These are phyloP conservation scores for Podaxis sp. DNA, from an alignment of 768 basidiomycete species.

Conservation along the genomic window DNA sequence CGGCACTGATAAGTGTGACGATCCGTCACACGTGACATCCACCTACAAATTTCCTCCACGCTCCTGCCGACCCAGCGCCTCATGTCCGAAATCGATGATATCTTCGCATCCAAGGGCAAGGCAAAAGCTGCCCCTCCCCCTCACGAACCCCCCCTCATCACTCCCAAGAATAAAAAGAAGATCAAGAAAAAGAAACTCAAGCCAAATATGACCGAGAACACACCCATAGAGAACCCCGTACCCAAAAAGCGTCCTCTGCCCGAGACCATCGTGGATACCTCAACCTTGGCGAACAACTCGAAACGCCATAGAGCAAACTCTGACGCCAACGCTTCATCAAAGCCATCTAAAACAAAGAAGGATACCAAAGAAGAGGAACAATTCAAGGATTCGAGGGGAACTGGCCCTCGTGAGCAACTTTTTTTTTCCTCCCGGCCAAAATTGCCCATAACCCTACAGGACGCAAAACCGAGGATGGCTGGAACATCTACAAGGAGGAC, in stretches of 20 bases:
- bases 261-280: conserved; percentile 69
- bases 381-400: conserved; percentile 78
- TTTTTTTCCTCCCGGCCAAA: conserved; percentile 2
- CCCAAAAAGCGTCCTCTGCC: conserved; percentile 39
- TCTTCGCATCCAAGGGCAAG: conserved; percentile 63
- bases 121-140: conserved; percentile 20
- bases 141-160: conserved; percentile 27
- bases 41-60: background rate
- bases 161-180: conserved; percentile 40
- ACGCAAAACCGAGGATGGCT: conserved; percentile 79
- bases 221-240: conserved; percentile 15
- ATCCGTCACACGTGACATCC: conserved; percentile 16
- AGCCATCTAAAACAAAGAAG: conserved; percentile 21
- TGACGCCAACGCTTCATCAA: background rate
- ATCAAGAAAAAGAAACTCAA: conserved; percentile 37
- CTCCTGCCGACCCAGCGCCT: conserved; percentile 12
- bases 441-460: conserved; percentile 41
- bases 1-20: background rate
- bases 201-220: background rate
- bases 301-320: conserved; percentile 39
- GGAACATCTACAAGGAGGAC: conserved; percentile 75
- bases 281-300: conserved; percentile 29
- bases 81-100: conserved; percentile 83
- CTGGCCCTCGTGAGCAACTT: conserved; percentile 56
- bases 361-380: conserved; percentile 37